Base-by-base conservation (phyloP, 495 filamentous ascomycete genomes). In the Hypomontagnella submonticulosa region DNA sequence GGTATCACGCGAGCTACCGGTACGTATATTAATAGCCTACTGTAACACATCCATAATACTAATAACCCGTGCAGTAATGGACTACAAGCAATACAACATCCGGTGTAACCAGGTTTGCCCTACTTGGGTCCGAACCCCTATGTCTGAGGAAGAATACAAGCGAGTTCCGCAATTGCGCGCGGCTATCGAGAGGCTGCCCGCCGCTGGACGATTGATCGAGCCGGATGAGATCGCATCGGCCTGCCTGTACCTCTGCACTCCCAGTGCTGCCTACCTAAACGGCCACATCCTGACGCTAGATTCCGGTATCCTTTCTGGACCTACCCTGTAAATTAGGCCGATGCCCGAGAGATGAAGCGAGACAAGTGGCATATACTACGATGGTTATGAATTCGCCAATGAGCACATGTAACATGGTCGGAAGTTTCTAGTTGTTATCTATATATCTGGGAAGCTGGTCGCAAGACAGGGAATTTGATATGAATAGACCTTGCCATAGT, bases 111-210 rank as follows among this genome's bases (percentile, higher is more conserved):
- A 68, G 33, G 57, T 75, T 15, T 70, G 58, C n/a, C 69, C 73
- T 0, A 69, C 72, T 0, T 83, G 79, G 71, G 73, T 81, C 4
- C 50, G 71, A 6, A 81, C 80, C 0, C 77, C 78, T 3, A 76
- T 84, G 66, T 73, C 78, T 5, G 73, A 76, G 15, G 67, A 70
- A 27, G 67, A 70, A 23, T 59, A 50, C 23, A n/a, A 40, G 9
- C 61, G 62, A 43, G 27, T 55, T 10, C 62, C 62, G 2, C 38
- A 66, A 38, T 49, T 38, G 16, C 51, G 41, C 1, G 34, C 49
- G 43, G 10, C 66, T 0, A 33, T 66, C 16, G 52, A 66, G 34
- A 36, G 32, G 12, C 10, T 66, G 3, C 19, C 57, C 11, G 5
- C 67, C 38, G 12, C 40, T 1, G 56, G 56, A 16, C 44, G 62